These are phyloP conservation scores for Eimeria necatrix DNA, from an alignment of 169 alveolate species.

Conservation along the genomic window DNA sequence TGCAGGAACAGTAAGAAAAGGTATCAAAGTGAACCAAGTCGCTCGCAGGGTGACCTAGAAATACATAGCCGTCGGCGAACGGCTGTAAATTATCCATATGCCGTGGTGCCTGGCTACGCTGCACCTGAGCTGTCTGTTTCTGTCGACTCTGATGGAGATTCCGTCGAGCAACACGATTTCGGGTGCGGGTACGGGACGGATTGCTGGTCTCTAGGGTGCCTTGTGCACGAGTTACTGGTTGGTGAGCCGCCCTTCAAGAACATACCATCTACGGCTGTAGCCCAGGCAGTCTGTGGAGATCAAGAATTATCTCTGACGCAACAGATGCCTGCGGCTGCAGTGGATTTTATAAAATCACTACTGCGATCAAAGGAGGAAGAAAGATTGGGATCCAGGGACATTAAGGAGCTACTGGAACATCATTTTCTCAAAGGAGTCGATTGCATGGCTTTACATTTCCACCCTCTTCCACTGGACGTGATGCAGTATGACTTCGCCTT, in stretches of 20 bases:
- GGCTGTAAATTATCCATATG: slow-evolving; percentile 27
- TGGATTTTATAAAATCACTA: slow-evolving; percentile 33
- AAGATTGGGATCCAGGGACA: background rate
- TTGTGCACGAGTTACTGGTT: slow-evolving; percentile 48
- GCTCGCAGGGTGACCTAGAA: background rate
- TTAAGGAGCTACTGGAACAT: slow-evolving; percentile 54
- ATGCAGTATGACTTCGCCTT: slow-evolving; percentile 59
- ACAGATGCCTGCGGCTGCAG: slow-evolving; percentile 66
- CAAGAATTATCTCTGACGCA: slow-evolving; percentile 52
- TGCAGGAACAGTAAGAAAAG: background rate
- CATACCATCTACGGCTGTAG: slow-evolving; percentile 11
- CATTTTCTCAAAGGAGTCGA: slow-evolving; percentile 50
- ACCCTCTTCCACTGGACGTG: slow-evolving; percentile 12
- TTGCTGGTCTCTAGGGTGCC: slow-evolving; percentile 61
- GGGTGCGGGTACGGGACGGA: slow-evolving; percentile 58
- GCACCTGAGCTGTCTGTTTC: slow-evolving; percentile 41
- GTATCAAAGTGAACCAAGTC: slow-evolving; percentile 8
- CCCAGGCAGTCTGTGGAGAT: slow-evolving; percentile 24
- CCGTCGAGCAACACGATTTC: background rate
- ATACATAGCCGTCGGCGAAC: background rate
- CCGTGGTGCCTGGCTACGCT: slow-evolving; percentile 24
- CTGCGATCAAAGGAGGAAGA: slow-evolving; percentile 60
- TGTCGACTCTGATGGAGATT: background rate
- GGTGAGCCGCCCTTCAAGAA: slow-evolving; percentile 67
- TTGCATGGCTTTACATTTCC: slow-evolving; percentile 31